Percentiles rank a stretch among this genome's conserved stretches.
Conservation (phyloP, 768 basidiomycete species). For the Trametes gibbosa region DNA sequence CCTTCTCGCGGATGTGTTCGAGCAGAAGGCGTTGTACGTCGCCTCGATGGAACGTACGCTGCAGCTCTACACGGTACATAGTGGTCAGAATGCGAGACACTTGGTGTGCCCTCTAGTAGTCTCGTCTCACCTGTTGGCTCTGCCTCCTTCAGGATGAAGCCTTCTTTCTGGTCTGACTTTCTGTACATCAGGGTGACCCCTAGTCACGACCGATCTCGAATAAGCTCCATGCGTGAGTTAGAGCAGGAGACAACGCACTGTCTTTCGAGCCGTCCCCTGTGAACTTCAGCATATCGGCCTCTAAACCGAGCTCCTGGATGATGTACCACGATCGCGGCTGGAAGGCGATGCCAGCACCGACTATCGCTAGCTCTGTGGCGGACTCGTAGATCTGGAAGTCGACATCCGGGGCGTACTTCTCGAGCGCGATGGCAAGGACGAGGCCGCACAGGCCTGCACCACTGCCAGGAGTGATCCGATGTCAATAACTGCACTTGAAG, state of each 20-base stretch:
- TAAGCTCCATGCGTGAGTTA: neutral
- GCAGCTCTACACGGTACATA: neutral
- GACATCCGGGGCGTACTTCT: constrained; percentile 13
- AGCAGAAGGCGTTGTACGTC: constrained; percentile 19
- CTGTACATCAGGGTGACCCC: neutral
- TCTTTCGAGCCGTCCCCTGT: neutral
- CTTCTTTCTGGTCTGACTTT: constrained; percentile 10
- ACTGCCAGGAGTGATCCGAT: neutral
- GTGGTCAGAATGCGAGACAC: too few species aligned
- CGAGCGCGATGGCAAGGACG: constrained; percentile 15
- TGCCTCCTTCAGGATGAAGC: neutral
- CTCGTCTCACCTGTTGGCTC: neutral
- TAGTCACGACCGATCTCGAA: neutral
- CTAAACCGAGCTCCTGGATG: constrained; percentile 10
- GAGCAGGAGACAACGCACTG: neutral
- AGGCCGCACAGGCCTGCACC: constrained; percentile 24
- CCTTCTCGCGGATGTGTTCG: constrained; percentile 5
- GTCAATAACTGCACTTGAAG: neutral
- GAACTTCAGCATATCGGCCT: neutral
- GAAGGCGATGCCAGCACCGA: constrained; percentile 22
- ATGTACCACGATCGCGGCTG: constrained; percentile 14
- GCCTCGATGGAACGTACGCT: constrained; percentile 15
- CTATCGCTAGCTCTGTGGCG: constrained; percentile 8
- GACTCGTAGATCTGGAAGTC: constrained; percentile 24
- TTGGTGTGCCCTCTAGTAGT: too few species aligned